Evolutionary conservation across 108 stramenopile genomes (phyloP), one percentile per base, ranked within the genome.

Genomic region (Parietichytrium sp.): DNA sequence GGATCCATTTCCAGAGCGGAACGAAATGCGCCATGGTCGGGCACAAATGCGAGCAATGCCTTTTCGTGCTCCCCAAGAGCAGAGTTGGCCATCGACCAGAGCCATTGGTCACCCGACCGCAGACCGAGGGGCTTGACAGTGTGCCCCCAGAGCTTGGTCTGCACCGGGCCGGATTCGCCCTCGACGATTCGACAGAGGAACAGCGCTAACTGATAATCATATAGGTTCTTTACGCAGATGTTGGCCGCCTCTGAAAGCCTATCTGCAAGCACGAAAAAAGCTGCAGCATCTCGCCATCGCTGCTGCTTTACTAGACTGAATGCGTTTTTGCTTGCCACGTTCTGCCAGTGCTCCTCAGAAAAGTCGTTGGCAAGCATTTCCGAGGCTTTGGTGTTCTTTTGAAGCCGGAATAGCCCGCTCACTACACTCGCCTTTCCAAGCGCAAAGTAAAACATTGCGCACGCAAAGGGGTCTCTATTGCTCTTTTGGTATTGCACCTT

Each of bases 371-470:
- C 61, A 25, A 72, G 61, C 1, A 72, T 2, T 42, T 72, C 61
- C 8, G 61, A 33, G 10, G 61, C 61, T 25, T 72, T 72, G 61
- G 61, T 72, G 42, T 72, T 72, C 61, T 72, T 72, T 33, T 33
- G 38, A 7, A 72, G 20, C 61, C 45, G 36, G 61, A 72, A 72
- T 13, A 72, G 61, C 33, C 61, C 61, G 42, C 61, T 72, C 61
- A 72, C 61, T n/a, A 72, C 61, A 7, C 38, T 45, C 6, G 61
- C 61, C 61, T 72, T 72, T 16, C 45, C 45, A 23, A 72, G 61
- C 42, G 61, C 61, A 72, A 72, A 72, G 33, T 72, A 72, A 27
- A 72, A 72, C 12, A 72, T 33, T 0, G 61, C 61, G 42, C 61
- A 72, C 42, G 61, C 36, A 42, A 72, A 72, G 10, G 61, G 61